These are phyloP conservation scores for Xerocomellus amylosporus DNA, from an alignment of 768 basidiomycete genomes.

Conservation along the genomic window DNA sequence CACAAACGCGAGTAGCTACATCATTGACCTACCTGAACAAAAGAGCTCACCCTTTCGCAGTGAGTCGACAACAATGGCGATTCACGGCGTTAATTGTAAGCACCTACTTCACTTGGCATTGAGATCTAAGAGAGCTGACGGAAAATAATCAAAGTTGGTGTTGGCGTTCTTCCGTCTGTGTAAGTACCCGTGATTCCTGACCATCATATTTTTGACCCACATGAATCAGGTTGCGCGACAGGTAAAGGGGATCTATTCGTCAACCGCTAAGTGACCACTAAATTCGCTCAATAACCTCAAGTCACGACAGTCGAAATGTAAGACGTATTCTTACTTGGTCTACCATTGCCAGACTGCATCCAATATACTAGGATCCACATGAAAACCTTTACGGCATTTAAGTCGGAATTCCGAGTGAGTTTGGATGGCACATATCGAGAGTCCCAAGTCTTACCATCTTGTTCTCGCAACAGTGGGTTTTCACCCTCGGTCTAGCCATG, in stretches of 20 bases:
- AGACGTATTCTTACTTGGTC: not conserved
- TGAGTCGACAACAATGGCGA: constrained; percentile 29
- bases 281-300: constrained; percentile 14
- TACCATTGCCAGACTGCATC: not conserved
- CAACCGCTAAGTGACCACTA: constrained; percentile 9
- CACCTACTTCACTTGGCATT: constrained; percentile 1
- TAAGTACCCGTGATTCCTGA: constrained; percentile 13
- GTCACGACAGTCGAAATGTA: constrained; percentile 33
- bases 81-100: constrained; percentile 36
- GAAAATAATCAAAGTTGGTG: constrained; percentile 18
- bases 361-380: constrained; percentile 23
- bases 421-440: not conserved
- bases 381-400: constrained; percentile 26
- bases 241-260: constrained; percentile 10
- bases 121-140: not conserved
- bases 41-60: constrained; percentile 7
- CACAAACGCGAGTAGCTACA: constrained; percentile 9
- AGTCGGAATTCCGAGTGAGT: constrained; percentile 21
- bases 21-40: not conserved
- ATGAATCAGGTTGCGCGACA: constrained; percentile 35
- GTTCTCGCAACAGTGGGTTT: constrained; percentile 40
- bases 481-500: constrained; percentile 49
- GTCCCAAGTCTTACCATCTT: not conserved
- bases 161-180: constrained; percentile 33
- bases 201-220: not conserved